Conservation (phyloP, 352 stramenopile genomes). For the Phytophthora boehmeriae region DNA sequence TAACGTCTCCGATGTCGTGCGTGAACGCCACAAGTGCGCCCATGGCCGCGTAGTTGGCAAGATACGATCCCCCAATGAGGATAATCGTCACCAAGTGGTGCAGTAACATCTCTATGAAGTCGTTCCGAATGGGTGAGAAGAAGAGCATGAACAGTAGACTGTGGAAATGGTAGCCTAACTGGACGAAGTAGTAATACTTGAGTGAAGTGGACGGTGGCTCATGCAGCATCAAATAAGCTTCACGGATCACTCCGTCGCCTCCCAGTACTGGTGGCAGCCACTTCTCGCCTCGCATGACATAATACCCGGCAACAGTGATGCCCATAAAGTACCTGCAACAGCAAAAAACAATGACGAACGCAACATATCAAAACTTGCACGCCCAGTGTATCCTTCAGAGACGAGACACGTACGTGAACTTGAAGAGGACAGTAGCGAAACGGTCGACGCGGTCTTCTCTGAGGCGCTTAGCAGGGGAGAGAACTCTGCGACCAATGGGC, state of each 20-base stretch:
- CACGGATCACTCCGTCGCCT: conserved; percentile 37
- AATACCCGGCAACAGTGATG: conserved; percentile 43
- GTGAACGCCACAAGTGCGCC: conserved; percentile 56
- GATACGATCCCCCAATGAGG: conserved; percentile 59
- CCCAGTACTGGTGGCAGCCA: conserved; percentile 55
- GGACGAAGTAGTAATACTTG: conserved; percentile 57
- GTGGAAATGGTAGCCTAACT: conserved; percentile 64
- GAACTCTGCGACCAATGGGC: conserved; percentile 27
- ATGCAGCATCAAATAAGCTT: conserved; percentile 37
- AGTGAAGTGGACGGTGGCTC: conserved; percentile 36
- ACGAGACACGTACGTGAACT: conserved; percentile 36
- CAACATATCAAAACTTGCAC: too few relatives aligned
- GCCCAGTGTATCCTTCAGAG: conserved; percentile 28
- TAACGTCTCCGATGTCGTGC: conserved; percentile 62
- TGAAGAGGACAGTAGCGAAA: conserved; percentile 46
- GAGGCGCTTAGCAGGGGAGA: conserved; percentile 32
- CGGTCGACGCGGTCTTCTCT: conserved; percentile 38
- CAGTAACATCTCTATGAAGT: conserved; percentile 67
- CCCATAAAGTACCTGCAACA: conserved; percentile 34
- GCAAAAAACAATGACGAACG: conserved; percentile 4
- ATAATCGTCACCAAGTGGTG: conserved; percentile 67
- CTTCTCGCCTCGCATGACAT: conserved; percentile 53
- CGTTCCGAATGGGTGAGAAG: conserved; percentile 60
- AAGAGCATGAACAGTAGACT: conserved; percentile 62
- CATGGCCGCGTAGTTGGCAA: conserved; percentile 56